A percentile compares a stretch with the other conserved stretches of the same genome.
Evolutionary conservation across 1,284 basidiomycete species (phyloP).

Genomic region (Malassezia equina): DNA sequence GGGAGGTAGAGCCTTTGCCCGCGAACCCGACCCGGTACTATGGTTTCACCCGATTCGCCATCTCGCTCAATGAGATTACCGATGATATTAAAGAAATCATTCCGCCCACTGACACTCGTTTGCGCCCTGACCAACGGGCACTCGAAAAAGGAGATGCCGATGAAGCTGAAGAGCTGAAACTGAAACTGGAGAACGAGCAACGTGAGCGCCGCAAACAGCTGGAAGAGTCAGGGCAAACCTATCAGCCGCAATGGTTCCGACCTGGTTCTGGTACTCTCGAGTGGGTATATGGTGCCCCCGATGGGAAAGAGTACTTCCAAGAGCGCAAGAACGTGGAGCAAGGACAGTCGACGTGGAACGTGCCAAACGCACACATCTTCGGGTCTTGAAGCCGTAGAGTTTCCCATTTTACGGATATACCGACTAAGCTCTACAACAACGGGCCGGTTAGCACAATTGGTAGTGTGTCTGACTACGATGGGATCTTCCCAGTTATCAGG

Average conservation of each 20-base stretch:
- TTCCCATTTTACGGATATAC: background rate
- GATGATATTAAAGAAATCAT: constrained; percentile 59
- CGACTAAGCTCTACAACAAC: no score
- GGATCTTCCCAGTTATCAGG: constrained; percentile 11
- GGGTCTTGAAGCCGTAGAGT: background rate
- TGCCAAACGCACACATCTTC: constrained; percentile 1
- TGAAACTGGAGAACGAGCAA: constrained; percentile 59
- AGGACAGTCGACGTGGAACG: background rate
- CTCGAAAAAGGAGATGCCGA: constrained; percentile 72
- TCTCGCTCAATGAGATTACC: constrained; percentile 42
- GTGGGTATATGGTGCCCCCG: constrained; percentile 33
- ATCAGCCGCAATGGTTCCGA: constrained; percentile 37
- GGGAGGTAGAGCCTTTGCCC: constrained; percentile 43
- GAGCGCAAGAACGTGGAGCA: background rate
- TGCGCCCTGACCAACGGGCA: constrained; percentile 73
- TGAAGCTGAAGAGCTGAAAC: constrained; percentile 66
- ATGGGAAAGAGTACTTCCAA: constrained; percentile 30
- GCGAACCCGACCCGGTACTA: constrained; percentile 39
- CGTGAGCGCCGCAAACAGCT: constrained; percentile 47
- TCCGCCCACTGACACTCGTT: constrained; percentile 73
- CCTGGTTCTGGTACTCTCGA: constrained; percentile 20
- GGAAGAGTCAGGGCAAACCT: constrained; percentile 43
- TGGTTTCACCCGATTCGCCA: constrained; percentile 47
- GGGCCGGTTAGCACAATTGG: constrained; percentile 22
- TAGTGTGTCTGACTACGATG: constrained; percentile 24